Evolutionary conservation across 129 eudicot genomes (phyloP), one percentile per base, ranked within the genome.

Genomic region (Saposhnikovia divaricata): DNA sequence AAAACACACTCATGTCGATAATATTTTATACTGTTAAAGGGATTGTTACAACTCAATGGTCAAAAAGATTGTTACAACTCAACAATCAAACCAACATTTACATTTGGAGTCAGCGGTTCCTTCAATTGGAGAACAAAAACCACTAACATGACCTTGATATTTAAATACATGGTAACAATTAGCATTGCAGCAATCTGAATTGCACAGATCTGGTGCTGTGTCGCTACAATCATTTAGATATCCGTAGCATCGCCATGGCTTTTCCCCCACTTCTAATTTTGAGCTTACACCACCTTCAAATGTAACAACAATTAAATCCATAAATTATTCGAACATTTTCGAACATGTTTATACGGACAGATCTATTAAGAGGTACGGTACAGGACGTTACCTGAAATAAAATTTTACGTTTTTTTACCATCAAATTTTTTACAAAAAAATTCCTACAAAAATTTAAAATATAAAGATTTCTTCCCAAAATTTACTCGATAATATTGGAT

Each of bases 41-140:
- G 31, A n/a, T 34, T 59, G 34, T 14, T 59, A 59, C 68, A n/a
- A 23, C 13, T 59, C 68, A 59, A 59, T 34, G 25, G 8, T 59
- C 68, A n/a, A 59, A 59, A 34, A 34, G 37, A 34, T 34, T 59
- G 34, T 5, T 59, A 59, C 68, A n/a, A 23, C 13, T 59, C 68
- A 59, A 59, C 68, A 59, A 9, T 59, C 68, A n/a, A 59, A 59
- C 68, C 68, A 59, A n/a, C 68, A 59, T 59, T 59, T 59, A 59
- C 68, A 59, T n/a, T 59, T 59, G 3, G 12, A 59, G 0, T 59
- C 68, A 2, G 28, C 15, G 8, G 68, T 1, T 23, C 27, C 68
- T 3, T 28, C 34, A n/a, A 59, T 25, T 9, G 2, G 13, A n/a
- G 28, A 12, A 59, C 68, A 59, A n/a, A 59, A 59, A 59, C 68